Conservation (phyloP, 305 asterid genomes). For the Lippia alba region DNA sequence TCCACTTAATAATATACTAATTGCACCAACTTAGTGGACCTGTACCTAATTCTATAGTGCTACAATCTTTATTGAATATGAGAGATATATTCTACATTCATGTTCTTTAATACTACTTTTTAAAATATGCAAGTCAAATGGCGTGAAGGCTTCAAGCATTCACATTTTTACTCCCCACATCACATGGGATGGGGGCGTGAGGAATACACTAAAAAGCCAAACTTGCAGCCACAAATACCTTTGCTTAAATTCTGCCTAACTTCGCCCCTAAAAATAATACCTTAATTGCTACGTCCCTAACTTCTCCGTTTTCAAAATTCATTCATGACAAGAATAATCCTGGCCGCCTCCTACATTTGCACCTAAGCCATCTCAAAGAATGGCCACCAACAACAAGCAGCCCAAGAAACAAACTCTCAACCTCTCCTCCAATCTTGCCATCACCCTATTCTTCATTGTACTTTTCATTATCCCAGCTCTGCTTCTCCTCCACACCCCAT, state of each 20-base stretch:
- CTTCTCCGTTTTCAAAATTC: conserved; percentile 36
- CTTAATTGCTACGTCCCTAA: conserved; percentile 43
- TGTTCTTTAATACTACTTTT: neutral
- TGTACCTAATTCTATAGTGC: conserved; percentile 32
- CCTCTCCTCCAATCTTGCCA: conserved; percentile 66
- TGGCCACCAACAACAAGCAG: conserved; percentile 65
- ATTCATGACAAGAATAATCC: conserved; percentile 19
- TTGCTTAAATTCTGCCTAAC: conserved; percentile 53
- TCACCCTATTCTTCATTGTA: conserved; percentile 73
- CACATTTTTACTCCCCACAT: conserved; percentile 31
- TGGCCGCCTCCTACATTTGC: conserved; percentile 15
- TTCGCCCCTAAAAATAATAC: conserved; percentile 24
- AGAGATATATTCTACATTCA: neutral
- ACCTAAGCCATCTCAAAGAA: conserved; percentile 31
- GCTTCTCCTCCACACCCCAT: conserved; percentile 75
- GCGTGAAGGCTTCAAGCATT: conserved; percentile 32
- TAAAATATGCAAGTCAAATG: conserved; percentile 33
- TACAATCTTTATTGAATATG: neutral
- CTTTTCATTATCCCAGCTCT: conserved; percentile 84
- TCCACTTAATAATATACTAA: neutral
- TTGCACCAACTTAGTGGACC: conserved; percentile 19
- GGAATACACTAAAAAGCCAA: conserved; percentile 47
- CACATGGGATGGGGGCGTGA: conserved; percentile 32
- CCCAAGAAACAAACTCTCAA: conserved; percentile 52
- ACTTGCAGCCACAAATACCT: conserved; percentile 39